A percentile compares a stretch with the other conserved stretches of the same genome.
Evolutionary conservation across 2,329 filamentous ascomycete species (phyloP).

Genomic region (Rhinocladiella similis): DNA sequence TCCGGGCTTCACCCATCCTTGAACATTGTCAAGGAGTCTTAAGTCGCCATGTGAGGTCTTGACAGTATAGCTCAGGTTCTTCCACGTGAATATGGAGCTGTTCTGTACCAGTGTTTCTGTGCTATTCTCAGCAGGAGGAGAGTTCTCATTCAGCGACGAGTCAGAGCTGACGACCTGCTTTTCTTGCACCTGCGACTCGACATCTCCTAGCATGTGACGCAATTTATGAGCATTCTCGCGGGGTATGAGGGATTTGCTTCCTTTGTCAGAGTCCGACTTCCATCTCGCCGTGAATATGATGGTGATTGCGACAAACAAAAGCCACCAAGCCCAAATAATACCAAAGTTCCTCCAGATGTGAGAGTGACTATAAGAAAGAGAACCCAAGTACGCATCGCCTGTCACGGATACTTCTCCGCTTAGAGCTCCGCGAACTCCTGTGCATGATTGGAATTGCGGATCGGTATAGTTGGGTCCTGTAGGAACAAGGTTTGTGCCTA

Average conservation of each 20-base stretch:
- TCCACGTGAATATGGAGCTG: constrained; percentile 72
- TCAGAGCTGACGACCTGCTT: constrained; percentile 24
- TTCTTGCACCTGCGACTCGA: constrained; percentile 47
- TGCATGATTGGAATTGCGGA: constrained; percentile 56
- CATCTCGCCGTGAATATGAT: constrained; percentile 59
- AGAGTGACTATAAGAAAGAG: constrained; percentile 53
- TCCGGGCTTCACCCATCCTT: constrained; percentile 76
- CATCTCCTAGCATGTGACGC: constrained; percentile 40
- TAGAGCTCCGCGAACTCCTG: constrained; percentile 58
- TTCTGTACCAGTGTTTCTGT: constrained; percentile 56
- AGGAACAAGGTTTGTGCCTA: constrained; percentile 38
- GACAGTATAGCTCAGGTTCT: constrained; percentile 69
- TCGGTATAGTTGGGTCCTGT: constrained; percentile 35
- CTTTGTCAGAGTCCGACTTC: constrained; percentile 54
- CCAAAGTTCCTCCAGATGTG: constrained; percentile 64
- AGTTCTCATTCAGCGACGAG: constrained; percentile 4
- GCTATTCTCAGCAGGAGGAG: background rate
- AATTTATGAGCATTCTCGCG: constrained; percentile 55
- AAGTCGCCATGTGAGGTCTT: constrained; percentile 56
- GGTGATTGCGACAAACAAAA: constrained; percentile 58
- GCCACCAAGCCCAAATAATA: constrained; percentile 65
- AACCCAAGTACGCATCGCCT: constrained; percentile 60
- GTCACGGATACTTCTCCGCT: constrained; percentile 51
- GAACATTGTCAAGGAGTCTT: constrained; percentile 65
- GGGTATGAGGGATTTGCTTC: constrained; percentile 61